Conservation (phyloP, 192 early-diverging fungal species). For the Phlyctochytrium bullatum region DNA sequence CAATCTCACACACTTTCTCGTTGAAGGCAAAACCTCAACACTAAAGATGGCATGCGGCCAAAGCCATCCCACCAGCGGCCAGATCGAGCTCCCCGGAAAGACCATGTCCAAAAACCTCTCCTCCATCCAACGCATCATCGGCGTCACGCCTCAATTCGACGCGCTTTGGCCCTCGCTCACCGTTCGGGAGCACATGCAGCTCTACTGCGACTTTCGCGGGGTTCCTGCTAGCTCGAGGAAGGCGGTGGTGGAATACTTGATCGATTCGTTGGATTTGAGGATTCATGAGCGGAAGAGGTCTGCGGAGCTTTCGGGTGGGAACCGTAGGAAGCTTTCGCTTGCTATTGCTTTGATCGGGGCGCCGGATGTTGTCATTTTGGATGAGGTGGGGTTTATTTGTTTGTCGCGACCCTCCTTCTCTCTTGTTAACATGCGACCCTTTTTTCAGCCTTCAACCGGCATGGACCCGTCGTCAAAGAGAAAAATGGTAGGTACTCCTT, state of each 20-base stretch:
- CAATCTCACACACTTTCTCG: neutral
- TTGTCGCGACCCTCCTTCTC: too few species aligned
- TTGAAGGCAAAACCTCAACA: slow-evolving; percentile 17
- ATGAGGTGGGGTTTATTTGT: too few species aligned
- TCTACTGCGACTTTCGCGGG: slow-evolving; percentile 36
- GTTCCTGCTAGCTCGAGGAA: slow-evolving; percentile 6
- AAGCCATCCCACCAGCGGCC: slow-evolving; percentile 6
- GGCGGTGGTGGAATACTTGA: slow-evolving; percentile 14
- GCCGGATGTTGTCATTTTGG: slow-evolving; percentile 23
- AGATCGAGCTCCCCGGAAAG: slow-evolving; percentile 14
- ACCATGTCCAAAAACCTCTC: neutral
- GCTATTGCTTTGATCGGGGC: slow-evolving; percentile 28
- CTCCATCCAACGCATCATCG: slow-evolving; percentile 40
- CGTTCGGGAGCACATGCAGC: slow-evolving; percentile 34
- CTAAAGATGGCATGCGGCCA: slow-evolving; percentile 12
- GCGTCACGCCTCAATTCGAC: slow-evolving; percentile 37
- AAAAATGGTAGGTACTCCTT: slow-evolving; percentile 1
- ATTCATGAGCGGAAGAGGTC: neutral
- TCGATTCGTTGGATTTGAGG: neutral
- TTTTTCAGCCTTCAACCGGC: slow-evolving; percentile 7
- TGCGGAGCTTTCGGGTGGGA: slow-evolving; percentile 13
- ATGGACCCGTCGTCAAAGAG: slow-evolving; percentile 32
- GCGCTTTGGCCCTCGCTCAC: slow-evolving; percentile 42
- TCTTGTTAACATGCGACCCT: too few species aligned
- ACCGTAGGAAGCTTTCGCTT: slow-evolving; percentile 23